Percentiles rank a stretch among this genome's conserved stretches.
Evolutionary conservation across 2,329 filamentous ascomycete species (phyloP).

Genomic region (Penicillium capsulatum): DNA sequence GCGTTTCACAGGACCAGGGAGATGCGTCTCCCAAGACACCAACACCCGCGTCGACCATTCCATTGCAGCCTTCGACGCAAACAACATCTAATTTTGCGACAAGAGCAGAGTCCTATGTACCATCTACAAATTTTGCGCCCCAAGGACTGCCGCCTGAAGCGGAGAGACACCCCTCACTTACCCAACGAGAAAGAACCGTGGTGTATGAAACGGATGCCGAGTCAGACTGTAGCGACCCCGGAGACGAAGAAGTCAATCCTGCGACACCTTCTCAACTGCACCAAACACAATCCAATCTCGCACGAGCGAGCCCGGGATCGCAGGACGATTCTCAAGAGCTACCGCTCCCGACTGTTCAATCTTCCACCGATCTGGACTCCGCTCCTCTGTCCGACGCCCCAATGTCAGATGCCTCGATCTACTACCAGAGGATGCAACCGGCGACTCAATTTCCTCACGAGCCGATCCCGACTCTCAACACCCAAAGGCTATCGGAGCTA

Average conservation of each 20-base stretch:
- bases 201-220: slow-evolving; percentile 44
- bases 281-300: neutral
- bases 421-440: slow-evolving; percentile 34
- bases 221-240: slow-evolving; percentile 32
- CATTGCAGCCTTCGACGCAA: neutral
- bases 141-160: neutral
- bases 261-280: slow-evolving; percentile 7
- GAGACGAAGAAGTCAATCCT: slow-evolving; percentile 15
- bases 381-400: slow-evolving; percentile 25
- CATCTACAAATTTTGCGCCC: slow-evolving; percentile 3
- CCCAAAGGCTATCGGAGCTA: slow-evolving; percentile 37
- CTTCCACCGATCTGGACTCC: slow-evolving; percentile 23
- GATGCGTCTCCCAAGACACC: slow-evolving; percentile 5
- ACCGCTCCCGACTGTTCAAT: slow-evolving; percentile 23
- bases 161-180: slow-evolving; percentile 1
- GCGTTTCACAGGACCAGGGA: slow-evolving; percentile 6
- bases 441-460: slow-evolving; percentile 38
- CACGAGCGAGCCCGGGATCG: slow-evolving; percentile 12
- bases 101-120: slow-evolving; percentile 1
- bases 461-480: slow-evolving; percentile 34
- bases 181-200: slow-evolving; percentile 29
- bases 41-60: slow-evolving; percentile 1
- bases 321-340: slow-evolving; percentile 32
- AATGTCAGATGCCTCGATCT: slow-evolving; percentile 36
- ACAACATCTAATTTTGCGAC: slow-evolving; percentile 1